Evolutionary conservation across 1,139 yeast species (phyloP), one percentile per base, ranked within the genome.

Genomic region (Geotrichum klebahnii): DNA sequence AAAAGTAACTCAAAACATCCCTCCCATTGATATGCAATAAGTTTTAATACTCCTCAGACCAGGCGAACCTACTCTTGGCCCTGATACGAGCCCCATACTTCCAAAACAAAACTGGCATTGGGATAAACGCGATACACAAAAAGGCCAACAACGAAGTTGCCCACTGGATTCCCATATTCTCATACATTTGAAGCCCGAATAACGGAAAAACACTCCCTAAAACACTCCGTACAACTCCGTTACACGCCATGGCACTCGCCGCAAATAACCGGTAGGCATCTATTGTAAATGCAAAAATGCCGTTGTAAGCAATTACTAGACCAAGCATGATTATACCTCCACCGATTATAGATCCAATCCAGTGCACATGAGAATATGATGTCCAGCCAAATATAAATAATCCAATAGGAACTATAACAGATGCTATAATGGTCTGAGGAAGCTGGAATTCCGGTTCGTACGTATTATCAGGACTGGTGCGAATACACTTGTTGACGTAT

Each of bases 321-420:
- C 90, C 86, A 61, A 81, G 81, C 0, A 90, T 90, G 62, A 84
- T 84, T 32, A 88, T 83, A 36, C 80, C 76, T 53, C 88, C 90
- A 0, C 90, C 81, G 29, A 84, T 78, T 40, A 82, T 73, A 10
- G 95, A 89, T 9, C 80, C 87, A 70, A 85, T 81, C 94, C 95
- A 88, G 64, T 85, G 95, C 22, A 86, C 79, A 1, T 61, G 55
- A 2, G 59, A 84, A 71, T 94, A 94, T 83, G 55, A 84, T 80
- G 80, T 68, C 82, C 82, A 79, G 2, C 75, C 80, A 58, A 77
- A 75, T 8, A 77, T 65, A 48, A 77, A 71, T 22, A 77, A 57
- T 2, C 80, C 76, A 37, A 67, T 52, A 0, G 81, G 79, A 63
- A 77, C 61, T 84, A 72, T 89, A 89, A 84, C 59, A 84, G 81